These are phyloP conservation scores for Podospora anserina DNA, from an alignment of 495 filamentous ascomycete species.

Conservation along the genomic window DNA sequence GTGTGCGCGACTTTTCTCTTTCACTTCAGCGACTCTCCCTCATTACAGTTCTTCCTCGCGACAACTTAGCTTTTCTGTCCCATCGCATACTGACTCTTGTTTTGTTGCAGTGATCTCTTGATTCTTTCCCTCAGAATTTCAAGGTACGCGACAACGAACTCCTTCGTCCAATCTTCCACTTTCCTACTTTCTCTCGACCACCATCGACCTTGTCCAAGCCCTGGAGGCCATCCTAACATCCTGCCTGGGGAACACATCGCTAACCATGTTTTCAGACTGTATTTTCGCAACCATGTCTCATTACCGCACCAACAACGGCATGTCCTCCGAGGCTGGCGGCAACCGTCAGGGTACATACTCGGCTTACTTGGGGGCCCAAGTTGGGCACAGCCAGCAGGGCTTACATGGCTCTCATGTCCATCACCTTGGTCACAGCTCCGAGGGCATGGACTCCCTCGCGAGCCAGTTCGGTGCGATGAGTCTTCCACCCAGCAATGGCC, in stretches of 20 bases:
- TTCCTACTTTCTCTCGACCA: neutral
- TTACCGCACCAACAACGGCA: conserved; percentile 24
- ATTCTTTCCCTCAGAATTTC: neutral
- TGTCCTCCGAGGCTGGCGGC: conserved; percentile 27
- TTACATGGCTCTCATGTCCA: conserved; percentile 24
- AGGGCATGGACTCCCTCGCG: conserved; percentile 33
- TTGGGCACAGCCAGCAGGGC: conserved; percentile 28
- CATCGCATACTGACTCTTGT: neutral
- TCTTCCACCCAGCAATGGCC: conserved; percentile 30
- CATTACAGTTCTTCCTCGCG: neutral
- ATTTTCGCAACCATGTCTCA: conserved; percentile 24
- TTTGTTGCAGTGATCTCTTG: neutral
- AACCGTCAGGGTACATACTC: conserved; percentile 30
- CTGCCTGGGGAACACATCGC: neutral
- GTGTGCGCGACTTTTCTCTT: conserved; percentile 20
- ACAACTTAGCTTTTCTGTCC: conserved; percentile 4
- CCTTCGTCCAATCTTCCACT: neutral
- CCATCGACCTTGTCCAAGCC: neutral
- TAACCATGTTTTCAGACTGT: conserved; percentile 14
- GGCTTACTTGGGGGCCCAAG: conserved; percentile 27
- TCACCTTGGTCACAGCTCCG: conserved; percentile 26
- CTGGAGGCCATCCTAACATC: neutral
- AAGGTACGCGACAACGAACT: conserved; percentile 3
- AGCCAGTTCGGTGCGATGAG: conserved; percentile 42
- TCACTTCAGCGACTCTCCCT: neutral